Evolutionary conservation across 345 rosid species (phyloP), one percentile per base, ranked within the genome.

Genomic region (Cardamine occulta): DNA sequence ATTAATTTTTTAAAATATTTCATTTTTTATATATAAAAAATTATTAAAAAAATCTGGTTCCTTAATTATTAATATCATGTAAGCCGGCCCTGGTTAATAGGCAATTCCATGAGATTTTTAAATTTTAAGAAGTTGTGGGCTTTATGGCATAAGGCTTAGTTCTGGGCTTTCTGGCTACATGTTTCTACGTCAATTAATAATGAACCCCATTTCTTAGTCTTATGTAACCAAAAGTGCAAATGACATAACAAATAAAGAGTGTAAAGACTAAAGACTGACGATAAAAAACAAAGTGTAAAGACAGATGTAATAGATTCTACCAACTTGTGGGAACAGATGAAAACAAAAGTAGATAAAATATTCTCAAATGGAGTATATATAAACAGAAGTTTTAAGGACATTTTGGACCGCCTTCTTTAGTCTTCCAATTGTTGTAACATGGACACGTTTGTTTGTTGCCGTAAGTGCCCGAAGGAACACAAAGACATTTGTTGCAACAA

Each of bases 401-500:
- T 79, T 90, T 88, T 15, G 96, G 84, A 15, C 87, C 75, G 54
- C 96, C 96, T 80, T 83, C 78, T 81, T 85, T 83, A 63, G 89
- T 90, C 80, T 88, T 90, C 86, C 88, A 74, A 51, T 87, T 86
- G 56, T 86, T 87, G 79, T 90, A 90, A 82, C 96, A 90, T 69
- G 96, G 88, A 74, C 96, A 90, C 48, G 64, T 59, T 57, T 84
- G 83, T 70, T 90, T 90, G 82, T 88, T 84, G 8, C 91, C 91
- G 26, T 83, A 87, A 19, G 86, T 82, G 13, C 97, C 96, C 0
- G 94, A 81, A 35, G 97, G 97, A 32, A 92, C 96, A 76, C 83
- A 90, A 58, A 85, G 82, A 80, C 96, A 90, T 72, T 77, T 81
- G 18, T 54, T 83, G 42, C 96, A 90, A 64, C 96, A 90, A 21